Percentiles rank a stretch among this genome's conserved stretches.
Evolutionary conservation across 2,329 filamentous ascomycete genomes (phyloP).

Genomic region (Ambrosiella cleistominuta): DNA sequence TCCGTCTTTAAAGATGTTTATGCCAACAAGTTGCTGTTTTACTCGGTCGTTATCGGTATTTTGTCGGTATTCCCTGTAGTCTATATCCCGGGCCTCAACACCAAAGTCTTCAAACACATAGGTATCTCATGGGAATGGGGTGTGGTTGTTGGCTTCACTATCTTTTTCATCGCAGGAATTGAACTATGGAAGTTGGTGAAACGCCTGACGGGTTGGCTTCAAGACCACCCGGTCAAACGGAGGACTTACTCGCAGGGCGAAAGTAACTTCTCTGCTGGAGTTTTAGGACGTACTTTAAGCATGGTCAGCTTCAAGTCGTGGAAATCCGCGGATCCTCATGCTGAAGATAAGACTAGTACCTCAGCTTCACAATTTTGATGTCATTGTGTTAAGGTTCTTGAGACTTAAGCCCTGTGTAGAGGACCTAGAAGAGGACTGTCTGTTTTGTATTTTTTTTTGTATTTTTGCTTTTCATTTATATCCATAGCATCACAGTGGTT

Average conservation of each 20-base stretch:
- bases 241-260: slow-evolving; percentile 37
- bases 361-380: no score
- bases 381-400: no score
- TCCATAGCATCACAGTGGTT: no score
- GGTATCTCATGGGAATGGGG: slow-evolving; percentile 62
- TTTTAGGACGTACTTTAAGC: slow-evolving; percentile 30
- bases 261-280: slow-evolving; percentile 22
- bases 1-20: slow-evolving; percentile 46
- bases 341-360: not conserved
- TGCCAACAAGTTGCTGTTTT: slow-evolving; percentile 53
- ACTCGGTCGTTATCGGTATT: slow-evolving; percentile 42
- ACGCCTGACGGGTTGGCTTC: slow-evolving; percentile 34
- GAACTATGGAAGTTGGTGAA: slow-evolving; percentile 59
- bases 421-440: no score
- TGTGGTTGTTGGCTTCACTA: slow-evolving; percentile 43
- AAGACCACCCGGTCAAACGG: slow-evolving; percentile 32
- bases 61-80: slow-evolving; percentile 48
- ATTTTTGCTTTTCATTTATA: no score
- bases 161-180: slow-evolving; percentile 48
- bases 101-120: slow-evolving; percentile 53
- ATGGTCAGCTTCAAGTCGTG: slow-evolving; percentile 34
- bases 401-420: no score
- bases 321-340: slow-evolving; percentile 14
- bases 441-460: no score
- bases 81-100: slow-evolving; percentile 58